phyloP scores from a whole-genome alignment of 768 basidiomycete genomes.

The Psilocybe cyanescens region DNA sequence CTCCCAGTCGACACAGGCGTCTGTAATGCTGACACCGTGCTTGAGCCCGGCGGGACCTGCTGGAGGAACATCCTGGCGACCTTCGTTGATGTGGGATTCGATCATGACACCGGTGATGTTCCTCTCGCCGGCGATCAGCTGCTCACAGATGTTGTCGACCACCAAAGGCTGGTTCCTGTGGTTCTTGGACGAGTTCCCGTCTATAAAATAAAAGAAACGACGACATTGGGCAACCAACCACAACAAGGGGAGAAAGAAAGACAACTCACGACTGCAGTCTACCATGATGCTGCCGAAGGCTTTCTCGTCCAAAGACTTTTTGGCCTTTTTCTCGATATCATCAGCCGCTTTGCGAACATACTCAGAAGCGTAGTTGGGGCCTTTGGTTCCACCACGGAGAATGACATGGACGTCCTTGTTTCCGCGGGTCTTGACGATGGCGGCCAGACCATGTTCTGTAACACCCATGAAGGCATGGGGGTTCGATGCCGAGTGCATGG shows the following conservation, averaged over 20 bases:
- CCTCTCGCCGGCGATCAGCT: slow-evolving; percentile 70
- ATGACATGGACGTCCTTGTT: slow-evolving; percentile 93
- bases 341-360: slow-evolving; percentile 67
- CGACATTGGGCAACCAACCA: background rate
- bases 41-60: slow-evolving; percentile 71
- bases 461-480: slow-evolving; percentile 98
- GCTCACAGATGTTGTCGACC: slow-evolving; percentile 68
- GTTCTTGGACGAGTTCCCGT: slow-evolving; percentile 96
- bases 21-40: slow-evolving; percentile 87
- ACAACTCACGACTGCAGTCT: slow-evolving; percentile 74
- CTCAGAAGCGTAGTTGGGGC: slow-evolving; percentile 86
- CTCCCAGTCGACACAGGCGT: slow-evolving; percentile 90
- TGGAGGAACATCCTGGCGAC: slow-evolving; percentile 86
- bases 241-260: background rate
- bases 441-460: slow-evolving; percentile 85
- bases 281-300: slow-evolving; percentile 79
- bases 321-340: slow-evolving; percentile 66
- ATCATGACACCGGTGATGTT: slow-evolving; percentile 96
- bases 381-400: slow-evolving; percentile 88
- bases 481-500: slow-evolving; percentile 90
- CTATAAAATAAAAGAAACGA: slow-evolving; percentile 36
- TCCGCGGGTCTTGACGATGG: slow-evolving; percentile 91
- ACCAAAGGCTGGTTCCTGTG: slow-evolving; percentile 91
- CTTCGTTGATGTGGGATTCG: slow-evolving; percentile 92
- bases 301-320: slow-evolving; percentile 22